These are phyloP conservation scores for Conticribra weissflogii DNA, from an alignment of 108 stramenopile genomes.

Conservation along the genomic window DNA sequence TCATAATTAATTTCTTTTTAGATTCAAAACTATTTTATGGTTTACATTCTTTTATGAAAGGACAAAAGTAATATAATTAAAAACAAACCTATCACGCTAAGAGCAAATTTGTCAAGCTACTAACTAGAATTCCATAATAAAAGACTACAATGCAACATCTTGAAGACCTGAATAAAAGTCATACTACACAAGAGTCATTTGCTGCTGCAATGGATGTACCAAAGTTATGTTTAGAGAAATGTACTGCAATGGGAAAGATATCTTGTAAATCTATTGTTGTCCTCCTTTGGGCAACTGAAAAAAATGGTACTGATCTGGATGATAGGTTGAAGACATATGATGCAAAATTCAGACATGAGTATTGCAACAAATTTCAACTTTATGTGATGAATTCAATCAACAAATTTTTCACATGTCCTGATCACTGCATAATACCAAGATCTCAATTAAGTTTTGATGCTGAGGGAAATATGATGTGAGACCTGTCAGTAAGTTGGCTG, in stretches of 20 bases:
- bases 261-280: not conserved
- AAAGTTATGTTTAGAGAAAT: not conserved
- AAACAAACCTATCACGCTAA: too few species aligned
- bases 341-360: too few species aligned
- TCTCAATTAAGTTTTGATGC: not conserved
- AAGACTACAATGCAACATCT: not conserved
- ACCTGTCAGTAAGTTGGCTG: not conserved
- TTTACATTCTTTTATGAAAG: too few species aligned
- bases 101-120: not conserved
- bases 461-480: constrained; percentile 3
- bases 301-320: too few species aligned
- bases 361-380: not conserved
- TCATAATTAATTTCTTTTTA: too few species aligned
- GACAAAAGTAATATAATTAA: not conserved
- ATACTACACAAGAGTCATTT: not conserved
- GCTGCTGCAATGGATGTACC: not conserved
- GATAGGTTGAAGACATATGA: too few species aligned
- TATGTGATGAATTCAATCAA: not conserved
- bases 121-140: not conserved
- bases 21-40: too few species aligned
- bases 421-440: constrained; percentile 5
- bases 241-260: not conserved
- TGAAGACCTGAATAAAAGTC: not conserved
- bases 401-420: not conserved
- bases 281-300: too few species aligned